Conservation (phyloP, 1,284 basidiomycete species). For the Leccinum pachyderme region DNA sequence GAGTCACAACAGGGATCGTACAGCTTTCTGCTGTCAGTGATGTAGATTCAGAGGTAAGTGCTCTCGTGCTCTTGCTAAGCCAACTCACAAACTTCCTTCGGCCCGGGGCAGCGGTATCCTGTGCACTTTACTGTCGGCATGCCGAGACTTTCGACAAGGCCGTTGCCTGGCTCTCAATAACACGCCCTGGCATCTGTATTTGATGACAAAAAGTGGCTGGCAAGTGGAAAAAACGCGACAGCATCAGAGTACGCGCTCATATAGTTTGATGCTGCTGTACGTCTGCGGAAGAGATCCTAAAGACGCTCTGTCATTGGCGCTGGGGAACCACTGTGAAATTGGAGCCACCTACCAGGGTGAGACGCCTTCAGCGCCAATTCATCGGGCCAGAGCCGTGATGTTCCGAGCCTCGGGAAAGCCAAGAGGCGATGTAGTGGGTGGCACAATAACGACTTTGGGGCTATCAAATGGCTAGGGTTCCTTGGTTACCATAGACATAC, state of each 20-base stretch:
- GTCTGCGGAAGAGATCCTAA: conserved; percentile 47
- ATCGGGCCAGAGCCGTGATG: conserved; percentile 44
- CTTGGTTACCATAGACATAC: conserved; percentile 55
- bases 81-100: conserved; percentile 12
- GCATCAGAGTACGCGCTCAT: background rate
- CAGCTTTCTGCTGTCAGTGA: conserved; percentile 32
- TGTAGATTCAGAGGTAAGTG: background rate
- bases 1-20: conserved; percentile 40
- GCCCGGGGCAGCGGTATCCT: conserved; percentile 47
- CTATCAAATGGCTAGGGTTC: conserved; percentile 54
- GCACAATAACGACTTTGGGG: conserved; percentile 53
- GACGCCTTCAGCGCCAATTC: too few species aligned
- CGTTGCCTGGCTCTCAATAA: conserved; percentile 35
- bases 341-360: conserved; percentile 53
- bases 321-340: conserved; percentile 50
- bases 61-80: background rate
- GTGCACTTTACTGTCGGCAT: conserved; percentile 51
- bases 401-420: conserved; percentile 45
- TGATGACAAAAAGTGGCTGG: conserved; percentile 51
- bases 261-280: conserved; percentile 43
- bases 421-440: conserved; percentile 52
- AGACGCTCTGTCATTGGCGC: conserved; percentile 62
- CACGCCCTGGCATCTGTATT: conserved; percentile 44
- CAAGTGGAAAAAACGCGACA: background rate
- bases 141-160: conserved; percentile 48